Percentiles rank a stretch among this genome's conserved stretches.
phyloP scores from a whole-genome alignment of 2,329 filamentous ascomycete species.

The Leptographium radiaticola region DNA sequence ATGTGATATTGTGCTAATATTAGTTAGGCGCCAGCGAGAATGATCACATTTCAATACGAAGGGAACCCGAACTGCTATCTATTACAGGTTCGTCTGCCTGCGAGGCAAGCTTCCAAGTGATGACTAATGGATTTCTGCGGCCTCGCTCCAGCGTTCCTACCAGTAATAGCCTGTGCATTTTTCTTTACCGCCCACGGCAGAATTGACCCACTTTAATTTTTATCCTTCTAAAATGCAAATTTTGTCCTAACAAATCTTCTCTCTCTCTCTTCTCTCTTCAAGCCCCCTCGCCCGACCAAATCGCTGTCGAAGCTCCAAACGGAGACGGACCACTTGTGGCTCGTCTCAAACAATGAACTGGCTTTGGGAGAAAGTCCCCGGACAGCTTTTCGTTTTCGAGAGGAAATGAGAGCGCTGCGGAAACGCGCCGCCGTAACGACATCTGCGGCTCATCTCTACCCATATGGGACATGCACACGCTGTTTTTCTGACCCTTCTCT shows the following conservation, averaged over 20 bases:
- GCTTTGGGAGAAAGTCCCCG: slow-evolving; percentile 99
- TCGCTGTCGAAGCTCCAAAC: slow-evolving; percentile 99
- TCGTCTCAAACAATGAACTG: slow-evolving; percentile 20
- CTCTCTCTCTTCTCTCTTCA: slow-evolving; percentile 21
- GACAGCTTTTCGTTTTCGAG: slow-evolving; percentile 40
- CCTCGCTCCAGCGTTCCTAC: neutral
- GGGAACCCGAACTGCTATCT: no score
- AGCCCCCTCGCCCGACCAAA: slow-evolving; percentile 92
- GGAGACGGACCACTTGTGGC: slow-evolving; percentile 39
- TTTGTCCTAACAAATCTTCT: neutral
- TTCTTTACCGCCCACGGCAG: neutral
- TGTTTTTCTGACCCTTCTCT: neutral
- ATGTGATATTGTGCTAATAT: no score
- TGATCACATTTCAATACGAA: no score
- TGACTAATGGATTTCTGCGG: no score
- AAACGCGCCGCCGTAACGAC: slow-evolving; percentile 99
- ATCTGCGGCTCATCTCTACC: slow-evolving; percentile 72
- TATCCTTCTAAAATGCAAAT: neutral
- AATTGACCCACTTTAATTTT: neutral
- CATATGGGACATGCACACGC: slow-evolving; percentile 14
- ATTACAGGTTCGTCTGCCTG: no score
- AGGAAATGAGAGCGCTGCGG: slow-evolving; percentile 45
- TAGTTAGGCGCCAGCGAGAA: no score
- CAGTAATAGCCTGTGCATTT: no score
- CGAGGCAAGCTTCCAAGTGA: no score